Base-by-base conservation (phyloP, 495 filamentous ascomycete genomes). In the Clohesyomyces aquaticus region DNA sequence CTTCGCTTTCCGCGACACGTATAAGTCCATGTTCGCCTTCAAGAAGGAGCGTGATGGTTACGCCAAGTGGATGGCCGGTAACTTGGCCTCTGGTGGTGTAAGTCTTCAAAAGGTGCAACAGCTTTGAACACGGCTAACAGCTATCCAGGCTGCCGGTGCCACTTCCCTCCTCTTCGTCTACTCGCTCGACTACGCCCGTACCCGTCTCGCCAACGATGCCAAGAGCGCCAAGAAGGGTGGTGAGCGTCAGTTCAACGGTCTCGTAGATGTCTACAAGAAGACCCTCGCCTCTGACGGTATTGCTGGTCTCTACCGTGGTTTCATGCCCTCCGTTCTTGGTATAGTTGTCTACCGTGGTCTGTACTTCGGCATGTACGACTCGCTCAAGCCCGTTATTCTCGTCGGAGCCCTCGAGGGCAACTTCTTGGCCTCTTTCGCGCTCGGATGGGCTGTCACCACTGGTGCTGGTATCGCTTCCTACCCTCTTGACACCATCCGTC, bases 311-410 rank as follows among this genome's bases (percentile, higher is more conserved):
- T 98, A 98, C 90, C 94, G 94, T 92, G 94, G 94, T 85, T 98
- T 98, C 89, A 91, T 91, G 84, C 95, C 95, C 77, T 98, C 95
- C 72, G 94, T 98, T 75, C 84, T 87, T 79, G 94, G 94, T 85
- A 98, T 98, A 78, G 80, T 98, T 77, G 95, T 98, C 80, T 98
- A 98, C 89, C 95, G 94, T 90, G 94, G 94, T 96, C 91, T 98
- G 70, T 98, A 98, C 91, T 98, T 98, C 88, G 94, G 94, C 77
- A 90, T 98, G 89, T 98, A 98, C 92, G 94, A 98, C 82, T 98
- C 94, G 71, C 88, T 98, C 85, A 98, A 98, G 91, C 94, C 94
- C 71, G 90, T 97, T 79, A 77, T 97, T 80, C 91, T 98, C 55
- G 85, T 89, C 77, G 94, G 94, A 75, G 63, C 84, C 76, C 92